phyloP scores from a whole-genome alignment of 495 filamentous ascomycete species.

The Talaromyces stipitatus region DNA sequence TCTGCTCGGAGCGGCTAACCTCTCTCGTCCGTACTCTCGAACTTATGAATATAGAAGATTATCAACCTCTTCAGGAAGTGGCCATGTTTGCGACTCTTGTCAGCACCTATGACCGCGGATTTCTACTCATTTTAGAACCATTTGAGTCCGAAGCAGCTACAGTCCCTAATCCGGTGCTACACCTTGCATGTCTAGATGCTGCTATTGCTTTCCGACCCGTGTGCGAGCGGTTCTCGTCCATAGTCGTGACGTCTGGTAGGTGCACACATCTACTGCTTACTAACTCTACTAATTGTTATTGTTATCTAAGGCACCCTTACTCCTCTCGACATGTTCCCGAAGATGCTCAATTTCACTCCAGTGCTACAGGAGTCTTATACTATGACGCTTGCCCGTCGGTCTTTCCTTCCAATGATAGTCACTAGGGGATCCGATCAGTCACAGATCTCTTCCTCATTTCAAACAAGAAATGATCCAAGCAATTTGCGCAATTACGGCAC shows the following conservation, averaged over 20 bases:
- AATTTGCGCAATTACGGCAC: conserved; percentile 95
- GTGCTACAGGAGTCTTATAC: conserved; percentile 94
- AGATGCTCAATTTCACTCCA: conserved; percentile 88
- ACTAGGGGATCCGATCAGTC: conserved; percentile 92
- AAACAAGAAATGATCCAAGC: conserved; percentile 87
- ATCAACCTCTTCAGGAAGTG: conserved; percentile 93
- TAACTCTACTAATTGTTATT: not conserved
- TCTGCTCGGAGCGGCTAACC: conserved; percentile 91
- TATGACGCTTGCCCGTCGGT: conserved; percentile 92
- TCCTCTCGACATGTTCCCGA: conserved; percentile 97
- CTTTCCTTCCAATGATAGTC: conserved; percentile 96
- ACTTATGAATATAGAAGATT: conserved; percentile 96
- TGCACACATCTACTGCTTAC: not conserved
- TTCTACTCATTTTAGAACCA: conserved; percentile 90
- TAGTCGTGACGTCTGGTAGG: conserved; percentile 90
- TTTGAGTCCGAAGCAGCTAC: conserved; percentile 94
- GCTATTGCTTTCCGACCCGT: conserved; percentile 98
- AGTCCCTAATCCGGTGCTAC: conserved; percentile 89
- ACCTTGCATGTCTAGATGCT: conserved; percentile 95
- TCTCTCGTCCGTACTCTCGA: conserved; percentile 94
- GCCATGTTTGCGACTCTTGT: conserved; percentile 98
- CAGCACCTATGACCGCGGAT: conserved; percentile 95
- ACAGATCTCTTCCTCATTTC: conserved; percentile 81
- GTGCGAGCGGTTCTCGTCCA: conserved; percentile 93
- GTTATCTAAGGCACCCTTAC: conserved; percentile 80